phyloP scores from a whole-genome alignment of 1,284 basidiomycete species.

The Trametes polyzona region DNA sequence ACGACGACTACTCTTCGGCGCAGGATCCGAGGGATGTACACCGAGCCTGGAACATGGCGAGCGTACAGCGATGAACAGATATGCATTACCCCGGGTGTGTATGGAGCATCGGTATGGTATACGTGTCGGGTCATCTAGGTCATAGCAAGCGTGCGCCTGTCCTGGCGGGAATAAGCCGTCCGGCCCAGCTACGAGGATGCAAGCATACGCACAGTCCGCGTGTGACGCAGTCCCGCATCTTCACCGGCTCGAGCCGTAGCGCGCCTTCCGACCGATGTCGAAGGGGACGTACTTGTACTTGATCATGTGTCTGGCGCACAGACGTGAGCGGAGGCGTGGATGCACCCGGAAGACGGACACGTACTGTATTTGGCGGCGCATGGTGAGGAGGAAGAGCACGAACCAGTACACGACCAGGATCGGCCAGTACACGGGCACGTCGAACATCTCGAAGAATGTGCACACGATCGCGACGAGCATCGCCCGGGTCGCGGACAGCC shows the following conservation, averaged over 20 bases:
- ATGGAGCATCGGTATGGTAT: conserved; percentile 22
- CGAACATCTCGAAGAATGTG: conserved; percentile 82
- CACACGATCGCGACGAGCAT: conserved; percentile 80
- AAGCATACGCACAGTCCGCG: conserved; percentile 20
- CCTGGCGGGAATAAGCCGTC: not conserved
- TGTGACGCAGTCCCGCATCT: not conserved
- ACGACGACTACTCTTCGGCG: no score
- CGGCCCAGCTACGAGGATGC: no score
- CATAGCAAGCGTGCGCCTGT: conserved; percentile 13
- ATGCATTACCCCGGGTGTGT: conserved; percentile 15
- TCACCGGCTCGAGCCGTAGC: conserved; percentile 51
- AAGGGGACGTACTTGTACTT: conserved; percentile 97
- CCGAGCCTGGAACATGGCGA: no score
- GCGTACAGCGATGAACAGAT: conserved; percentile 11
- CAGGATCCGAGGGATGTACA: not conserved
- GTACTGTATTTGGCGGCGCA: conserved; percentile 93
- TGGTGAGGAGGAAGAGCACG: conserved; percentile 86
- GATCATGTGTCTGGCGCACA: conserved; percentile 86
- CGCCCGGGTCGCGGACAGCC: conserved; percentile 92
- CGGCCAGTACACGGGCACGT: conserved; percentile 98
- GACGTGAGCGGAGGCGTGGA: not conserved
- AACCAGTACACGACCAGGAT: conserved; percentile 95
- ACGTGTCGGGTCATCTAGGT: conserved; percentile 26
- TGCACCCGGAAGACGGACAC: conserved; percentile 38
- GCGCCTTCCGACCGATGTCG: conserved; percentile 87